These are phyloP conservation scores for Paramecium pentaurelia DNA, from an alignment of 73 alveolate species.

Conservation along the genomic window DNA sequence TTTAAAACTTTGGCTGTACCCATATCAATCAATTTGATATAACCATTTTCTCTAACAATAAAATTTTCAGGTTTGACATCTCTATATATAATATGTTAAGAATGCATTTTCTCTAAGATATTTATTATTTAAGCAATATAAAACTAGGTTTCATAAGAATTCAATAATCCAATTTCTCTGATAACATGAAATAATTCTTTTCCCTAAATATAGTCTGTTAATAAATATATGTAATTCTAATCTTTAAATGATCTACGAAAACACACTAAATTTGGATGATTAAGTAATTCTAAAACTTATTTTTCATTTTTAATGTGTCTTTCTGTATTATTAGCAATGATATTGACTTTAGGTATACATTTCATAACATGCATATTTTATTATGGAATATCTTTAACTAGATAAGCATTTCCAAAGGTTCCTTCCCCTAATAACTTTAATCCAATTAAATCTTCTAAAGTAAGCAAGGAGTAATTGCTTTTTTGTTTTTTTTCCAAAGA, in stretches of 20 bases:
- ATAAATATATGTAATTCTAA: conserved; percentile 50
- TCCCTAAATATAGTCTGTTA: conserved; percentile 50
- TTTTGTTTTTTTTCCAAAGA: not conserved
- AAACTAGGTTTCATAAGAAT: conserved; percentile 69
- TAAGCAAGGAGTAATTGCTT: conserved; percentile 69
- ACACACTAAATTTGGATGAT: not conserved
- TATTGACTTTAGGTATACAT: conserved; percentile 41
- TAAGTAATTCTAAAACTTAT: conserved; percentile 45
- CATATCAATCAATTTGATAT: conserved; percentile 70
- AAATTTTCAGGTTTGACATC: conserved; percentile 79
- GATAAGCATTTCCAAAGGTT: conserved; percentile 48
- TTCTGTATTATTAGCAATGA: conserved; percentile 21
- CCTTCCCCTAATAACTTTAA: conserved; percentile 62
- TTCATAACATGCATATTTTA: conserved; percentile 27
- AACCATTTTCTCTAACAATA: conserved; percentile 64
- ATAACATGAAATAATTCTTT: conserved; percentile 57
- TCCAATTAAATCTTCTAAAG: conserved; percentile 73
- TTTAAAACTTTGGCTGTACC: conserved; percentile 72
- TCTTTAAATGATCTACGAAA: conserved; percentile 56
- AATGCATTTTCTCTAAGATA: conserved; percentile 70
- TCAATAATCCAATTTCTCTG: conserved; percentile 64
- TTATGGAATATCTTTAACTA: conserved; percentile 5
- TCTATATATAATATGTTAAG: conserved; percentile 65
- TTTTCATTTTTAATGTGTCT: conserved; percentile 45
- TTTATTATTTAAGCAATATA: conserved; percentile 67